Percentiles rank a stretch among this genome's conserved stretches.
phyloP scores from a whole-genome alignment of 805 yeast genomes.

The Lachancea fermentati region DNA sequence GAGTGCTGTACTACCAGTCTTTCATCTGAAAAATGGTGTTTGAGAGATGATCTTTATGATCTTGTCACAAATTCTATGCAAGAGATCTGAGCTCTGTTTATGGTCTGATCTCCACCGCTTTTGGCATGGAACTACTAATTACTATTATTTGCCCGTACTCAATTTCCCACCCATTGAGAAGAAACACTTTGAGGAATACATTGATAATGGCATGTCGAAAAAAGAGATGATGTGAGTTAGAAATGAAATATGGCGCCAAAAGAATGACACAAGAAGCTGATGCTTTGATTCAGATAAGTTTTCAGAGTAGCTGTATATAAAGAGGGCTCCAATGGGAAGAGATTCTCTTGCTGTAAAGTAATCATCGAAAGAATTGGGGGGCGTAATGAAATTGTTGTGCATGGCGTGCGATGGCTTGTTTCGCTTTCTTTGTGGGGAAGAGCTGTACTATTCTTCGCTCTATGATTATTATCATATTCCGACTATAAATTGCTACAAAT shows the following conservation, averaged over 20 bases:
- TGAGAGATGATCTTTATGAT: slow-evolving; percentile 43
- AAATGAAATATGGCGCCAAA: slow-evolving; percentile 41
- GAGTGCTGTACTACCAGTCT: slow-evolving; percentile 48
- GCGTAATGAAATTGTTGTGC: slow-evolving; percentile 60
- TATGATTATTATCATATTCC: too few relatives aligned
- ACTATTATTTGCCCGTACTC: too few relatives aligned
- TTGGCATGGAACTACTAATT: slow-evolving; percentile 52
- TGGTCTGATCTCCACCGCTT: slow-evolving; percentile 53
- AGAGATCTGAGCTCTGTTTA: slow-evolving; percentile 46
- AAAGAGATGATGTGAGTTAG: slow-evolving; percentile 33
- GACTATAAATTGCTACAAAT: too few relatives aligned
- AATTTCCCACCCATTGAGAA: slow-evolving; percentile 27
- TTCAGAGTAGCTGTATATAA: slow-evolving; percentile 40
- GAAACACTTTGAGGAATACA: slow-evolving; percentile 33
- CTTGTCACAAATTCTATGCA: slow-evolving; percentile 45
- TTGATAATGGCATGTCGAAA: slow-evolving; percentile 30
- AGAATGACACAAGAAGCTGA: slow-evolving; percentile 38
- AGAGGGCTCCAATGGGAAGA: slow-evolving; percentile 38
- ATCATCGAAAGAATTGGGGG: slow-evolving; percentile 54
- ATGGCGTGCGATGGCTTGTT: slow-evolving; percentile 42
- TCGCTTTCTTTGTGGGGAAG: slow-evolving; percentile 50
- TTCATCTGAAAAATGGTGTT: slow-evolving; percentile 43
- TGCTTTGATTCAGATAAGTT: slow-evolving; percentile 42
- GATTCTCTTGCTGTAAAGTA: slow-evolving; percentile 49
- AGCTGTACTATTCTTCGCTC: too few relatives aligned